A percentile compares a stretch with the other conserved stretches of the same genome.
Evolutionary conservation across 177 flowering plant species (phyloP).

Genomic region (Vitis hybrid): DNA sequence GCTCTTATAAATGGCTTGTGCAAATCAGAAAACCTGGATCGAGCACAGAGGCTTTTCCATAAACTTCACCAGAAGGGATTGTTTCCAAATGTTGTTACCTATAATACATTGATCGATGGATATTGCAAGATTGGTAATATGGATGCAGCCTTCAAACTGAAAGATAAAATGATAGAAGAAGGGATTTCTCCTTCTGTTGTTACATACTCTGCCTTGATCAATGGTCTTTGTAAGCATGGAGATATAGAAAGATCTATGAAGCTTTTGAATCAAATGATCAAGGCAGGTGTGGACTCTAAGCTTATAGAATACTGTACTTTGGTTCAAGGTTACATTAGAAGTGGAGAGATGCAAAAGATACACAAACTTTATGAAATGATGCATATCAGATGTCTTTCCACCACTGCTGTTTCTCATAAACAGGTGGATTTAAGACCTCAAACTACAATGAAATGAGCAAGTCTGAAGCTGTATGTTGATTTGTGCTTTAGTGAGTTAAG

Average conservation of each 20-base stretch:
- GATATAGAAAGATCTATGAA: conserved; percentile 27
- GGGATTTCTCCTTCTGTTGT: conserved; percentile 51
- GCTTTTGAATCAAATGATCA: conserved; percentile 44
- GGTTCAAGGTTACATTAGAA: conserved; percentile 27
- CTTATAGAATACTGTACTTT: conserved; percentile 21
- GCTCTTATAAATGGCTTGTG: conserved; percentile 78
- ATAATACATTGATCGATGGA: conserved; percentile 66
- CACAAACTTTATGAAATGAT: conserved; percentile 25
- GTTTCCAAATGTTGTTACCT: conserved; percentile 62
- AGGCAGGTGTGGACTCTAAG: conserved; percentile 25
- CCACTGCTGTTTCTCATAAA: conserved; percentile 8
- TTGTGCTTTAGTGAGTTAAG: neutral
- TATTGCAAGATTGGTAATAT: conserved; percentile 46
- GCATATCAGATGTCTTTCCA: conserved; percentile 17
- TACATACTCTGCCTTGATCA: conserved; percentile 53
- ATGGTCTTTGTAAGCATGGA: conserved; percentile 41
- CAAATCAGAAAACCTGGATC: conserved; percentile 65
- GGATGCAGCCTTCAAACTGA: conserved; percentile 52
- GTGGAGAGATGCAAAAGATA: conserved; percentile 24
- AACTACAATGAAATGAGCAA: conserved; percentile 3
- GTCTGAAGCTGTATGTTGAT: conserved; percentile 5
- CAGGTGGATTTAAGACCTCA: conserved; percentile 3
- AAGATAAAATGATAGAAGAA: conserved; percentile 53
- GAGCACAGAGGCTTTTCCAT: conserved; percentile 66
- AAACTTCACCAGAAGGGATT: conserved; percentile 59